phyloP scores from a whole-genome alignment of 345 rosid species.

The Physaria fendleri region DNA sequence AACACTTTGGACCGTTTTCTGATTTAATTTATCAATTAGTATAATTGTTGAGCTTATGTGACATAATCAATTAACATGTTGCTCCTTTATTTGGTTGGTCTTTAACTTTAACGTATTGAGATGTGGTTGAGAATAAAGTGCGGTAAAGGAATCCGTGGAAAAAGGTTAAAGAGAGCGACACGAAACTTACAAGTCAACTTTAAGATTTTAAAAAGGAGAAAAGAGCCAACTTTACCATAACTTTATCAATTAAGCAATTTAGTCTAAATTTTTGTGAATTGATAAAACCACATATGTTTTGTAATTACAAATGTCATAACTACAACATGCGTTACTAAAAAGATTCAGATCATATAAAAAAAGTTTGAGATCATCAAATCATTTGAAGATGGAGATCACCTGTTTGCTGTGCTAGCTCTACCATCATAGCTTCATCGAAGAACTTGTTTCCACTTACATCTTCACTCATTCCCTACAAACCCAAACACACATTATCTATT shows the following conservation, averaged over 20 bases:
- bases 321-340: too few species aligned
- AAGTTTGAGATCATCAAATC: slow-evolving; percentile 49
- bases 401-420: slow-evolving; percentile 79
- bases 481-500: slow-evolving; percentile 10
- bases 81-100: background rate
- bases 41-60: background rate
- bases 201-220: too few species aligned
- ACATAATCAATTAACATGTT: background rate
- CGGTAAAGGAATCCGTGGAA: background rate
- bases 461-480: slow-evolving; percentile 82
- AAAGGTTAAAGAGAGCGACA: background rate
- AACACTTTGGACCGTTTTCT: background rate
- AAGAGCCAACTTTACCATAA: too few species aligned
- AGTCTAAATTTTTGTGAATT: too few species aligned
- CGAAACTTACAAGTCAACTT: too few species aligned
- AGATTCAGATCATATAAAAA: too few species aligned
- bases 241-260: too few species aligned
- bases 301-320: too few species aligned
- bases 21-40: background rate
- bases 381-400: slow-evolving; percentile 73
- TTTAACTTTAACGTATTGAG: background rate
- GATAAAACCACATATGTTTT: too few species aligned
- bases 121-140: background rate
- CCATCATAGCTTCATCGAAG: slow-evolving; percentile 85
- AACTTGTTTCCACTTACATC: slow-evolving; percentile 87